Evolutionary conservation across 2,329 filamentous ascomycete genomes (phyloP).

Genomic region (Hypoxylon sp.): DNA sequence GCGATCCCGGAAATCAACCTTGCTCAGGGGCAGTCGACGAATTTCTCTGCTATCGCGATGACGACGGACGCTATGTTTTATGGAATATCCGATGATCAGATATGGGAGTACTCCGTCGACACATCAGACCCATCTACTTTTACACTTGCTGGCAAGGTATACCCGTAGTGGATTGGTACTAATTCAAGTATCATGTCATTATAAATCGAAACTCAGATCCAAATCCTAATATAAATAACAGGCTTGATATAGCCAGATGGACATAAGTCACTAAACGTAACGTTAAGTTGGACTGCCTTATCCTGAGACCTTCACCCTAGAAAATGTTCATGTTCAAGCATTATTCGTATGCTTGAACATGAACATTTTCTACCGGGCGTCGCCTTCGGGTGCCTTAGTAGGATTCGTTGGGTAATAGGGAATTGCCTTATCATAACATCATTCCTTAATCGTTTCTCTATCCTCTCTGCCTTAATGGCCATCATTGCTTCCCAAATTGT

Average conservation of each 20-base stretch:
- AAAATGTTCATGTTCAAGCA: too few species aligned
- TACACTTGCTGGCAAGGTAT: slow-evolving; percentile 42
- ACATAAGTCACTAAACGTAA: too few species aligned
- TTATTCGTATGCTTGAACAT: too few species aligned
- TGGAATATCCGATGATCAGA: slow-evolving; percentile 44
- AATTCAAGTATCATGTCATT: not conserved
- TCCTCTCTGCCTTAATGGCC: not conserved
- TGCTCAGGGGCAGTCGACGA: slow-evolving; percentile 36
- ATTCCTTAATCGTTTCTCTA: not conserved
- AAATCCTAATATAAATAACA: too few species aligned
- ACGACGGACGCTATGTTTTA: slow-evolving; percentile 47
- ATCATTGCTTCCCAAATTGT: not conserved
- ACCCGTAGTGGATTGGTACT: slow-evolving; percentile 25
- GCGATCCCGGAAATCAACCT: slow-evolving; percentile 32
- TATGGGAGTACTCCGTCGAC: slow-evolving; percentile 43
- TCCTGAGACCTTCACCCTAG: too few species aligned
- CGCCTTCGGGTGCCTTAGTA: too few species aligned
- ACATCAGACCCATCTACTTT: slow-evolving; percentile 39
- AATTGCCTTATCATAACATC: not conserved
- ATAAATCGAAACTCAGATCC: not conserved
- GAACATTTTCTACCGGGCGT: too few species aligned
- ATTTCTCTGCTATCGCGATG: slow-evolving; percentile 46
- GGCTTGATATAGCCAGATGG: too few species aligned
- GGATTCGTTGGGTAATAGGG: too few species aligned
- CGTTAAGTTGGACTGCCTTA: not conserved